Evolutionary conservation across 2,329 filamentous ascomycete species (phyloP).

Genomic region (Cyclaneusma minus): DNA sequence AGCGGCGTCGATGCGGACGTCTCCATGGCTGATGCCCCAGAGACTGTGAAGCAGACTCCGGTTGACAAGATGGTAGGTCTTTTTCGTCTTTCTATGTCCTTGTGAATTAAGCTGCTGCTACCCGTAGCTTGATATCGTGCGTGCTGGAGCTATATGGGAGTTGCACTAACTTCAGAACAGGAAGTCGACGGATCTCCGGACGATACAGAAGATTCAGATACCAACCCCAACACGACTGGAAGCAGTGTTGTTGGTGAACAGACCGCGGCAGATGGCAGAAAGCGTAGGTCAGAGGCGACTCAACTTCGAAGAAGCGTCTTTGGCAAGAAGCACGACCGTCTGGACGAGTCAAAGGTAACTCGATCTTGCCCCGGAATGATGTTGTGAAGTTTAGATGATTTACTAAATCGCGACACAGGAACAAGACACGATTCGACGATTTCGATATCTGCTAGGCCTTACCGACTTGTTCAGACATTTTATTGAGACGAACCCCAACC

Average conservation of each 20-base stretch:
- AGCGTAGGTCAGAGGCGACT: slow-evolving; percentile 72
- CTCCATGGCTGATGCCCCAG: slow-evolving; percentile 45
- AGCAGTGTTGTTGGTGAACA: slow-evolving; percentile 76
- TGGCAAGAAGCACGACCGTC: slow-evolving; percentile 82
- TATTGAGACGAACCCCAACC: slow-evolving; percentile 93
- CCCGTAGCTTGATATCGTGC: slow-evolving; percentile 1
- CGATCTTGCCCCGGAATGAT: not conserved
- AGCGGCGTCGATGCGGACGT: slow-evolving; percentile 35
- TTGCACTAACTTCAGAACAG: slow-evolving; percentile 19
- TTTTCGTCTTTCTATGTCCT: slow-evolving; percentile 1
- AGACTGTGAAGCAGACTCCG: slow-evolving; percentile 16
- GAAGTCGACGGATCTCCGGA: slow-evolving; percentile 51
- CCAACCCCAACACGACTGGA: slow-evolving; percentile 53
- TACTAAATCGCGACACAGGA: slow-evolving; percentile 36
- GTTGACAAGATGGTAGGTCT: slow-evolving; percentile 19
- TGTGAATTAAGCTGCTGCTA: not conserved
- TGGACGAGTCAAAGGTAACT: slow-evolving; percentile 81
- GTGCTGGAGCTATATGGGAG: slow-evolving; percentile 2
- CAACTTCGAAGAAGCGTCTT: slow-evolving; percentile 84
- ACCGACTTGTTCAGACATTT: slow-evolving; percentile 98
- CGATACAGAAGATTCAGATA: slow-evolving; percentile 51
- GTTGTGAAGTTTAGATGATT: slow-evolving; percentile 1
- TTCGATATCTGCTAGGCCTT: slow-evolving; percentile 84
- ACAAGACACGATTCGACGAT: slow-evolving; percentile 86
- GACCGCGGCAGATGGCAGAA: slow-evolving; percentile 55